A percentile compares a stretch with the other conserved stretches of the same genome.
phyloP scores from a whole-genome alignment of 306 rosid genomes.

The Corylus heterophylla region DNA sequence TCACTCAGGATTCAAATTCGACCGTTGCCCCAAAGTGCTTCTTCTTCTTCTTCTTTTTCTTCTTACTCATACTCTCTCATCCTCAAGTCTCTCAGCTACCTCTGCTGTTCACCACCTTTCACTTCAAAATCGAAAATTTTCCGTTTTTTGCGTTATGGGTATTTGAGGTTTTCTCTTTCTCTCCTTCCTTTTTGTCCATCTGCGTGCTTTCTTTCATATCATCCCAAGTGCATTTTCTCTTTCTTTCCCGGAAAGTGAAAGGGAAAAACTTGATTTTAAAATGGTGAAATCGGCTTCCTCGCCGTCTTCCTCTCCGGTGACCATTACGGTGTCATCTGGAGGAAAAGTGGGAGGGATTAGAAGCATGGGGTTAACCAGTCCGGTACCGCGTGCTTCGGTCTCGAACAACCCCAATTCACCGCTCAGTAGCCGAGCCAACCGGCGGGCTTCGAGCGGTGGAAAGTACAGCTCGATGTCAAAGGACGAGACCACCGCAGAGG shows the following conservation, averaged over 20 bases:
- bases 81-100: not conserved
- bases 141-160: constrained; percentile 19
- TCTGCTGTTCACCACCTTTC: not conserved
- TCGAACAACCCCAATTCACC: constrained; percentile 76
- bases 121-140: constrained; percentile 13
- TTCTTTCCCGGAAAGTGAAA: not conserved
- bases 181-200: not conserved
- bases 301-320: constrained; percentile 77
- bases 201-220: not conserved
- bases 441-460: constrained; percentile 46
- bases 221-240: not conserved
- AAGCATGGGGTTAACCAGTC: constrained; percentile 79
- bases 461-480: constrained; percentile 41
- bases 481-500: constrained; percentile 37
- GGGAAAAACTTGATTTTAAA: not conserved
- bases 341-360: constrained; percentile 53
- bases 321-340: constrained; percentile 69
- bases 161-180: constrained; percentile 7
- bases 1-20: constrained; percentile 44
- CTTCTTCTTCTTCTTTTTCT: constrained; percentile 4
- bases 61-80: not conserved
- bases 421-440: constrained; percentile 45
- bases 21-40: constrained; percentile 44
- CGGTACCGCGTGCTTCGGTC: constrained; percentile 59
- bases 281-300: constrained; percentile 66